Conservation (phyloP, 331 rosid genomes). For the Prunus yedoensis region DNA sequence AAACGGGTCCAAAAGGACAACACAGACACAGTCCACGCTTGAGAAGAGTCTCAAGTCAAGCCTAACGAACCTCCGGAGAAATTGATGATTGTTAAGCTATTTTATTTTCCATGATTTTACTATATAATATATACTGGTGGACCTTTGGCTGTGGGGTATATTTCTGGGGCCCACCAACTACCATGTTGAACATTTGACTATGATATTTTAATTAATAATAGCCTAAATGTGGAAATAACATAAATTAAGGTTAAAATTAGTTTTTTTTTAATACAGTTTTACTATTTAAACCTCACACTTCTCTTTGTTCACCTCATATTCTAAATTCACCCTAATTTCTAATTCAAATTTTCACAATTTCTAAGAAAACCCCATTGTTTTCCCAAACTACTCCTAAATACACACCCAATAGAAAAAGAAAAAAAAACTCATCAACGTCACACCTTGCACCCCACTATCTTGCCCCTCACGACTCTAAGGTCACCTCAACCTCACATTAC, state of each 20-base stretch:
- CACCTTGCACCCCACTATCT: too few species aligned
- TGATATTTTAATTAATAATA: neutral
- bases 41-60: conserved; percentile 27
- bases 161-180: neutral
- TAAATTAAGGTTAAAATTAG: neutral
- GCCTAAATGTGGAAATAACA: neutral
- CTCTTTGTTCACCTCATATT: neutral
- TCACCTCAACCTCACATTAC: too few species aligned
- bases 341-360: too few species aligned
- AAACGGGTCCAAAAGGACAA: neutral
- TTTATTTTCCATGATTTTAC: neutral
- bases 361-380: too few species aligned
- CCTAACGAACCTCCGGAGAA: neutral
- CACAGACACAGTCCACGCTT: neutral
- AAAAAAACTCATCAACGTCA: too few species aligned
- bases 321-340: too few species aligned
- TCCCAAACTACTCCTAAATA: too few species aligned
- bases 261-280: neutral
- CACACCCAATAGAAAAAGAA: too few species aligned
- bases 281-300: too few species aligned
- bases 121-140: neutral
- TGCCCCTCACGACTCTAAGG: too few species aligned
- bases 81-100: neutral
- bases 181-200: neutral
- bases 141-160: neutral